Evolutionary conservation across 495 filamentous ascomycete genomes (phyloP).

Genomic region (Trichoderma reesei): DNA sequence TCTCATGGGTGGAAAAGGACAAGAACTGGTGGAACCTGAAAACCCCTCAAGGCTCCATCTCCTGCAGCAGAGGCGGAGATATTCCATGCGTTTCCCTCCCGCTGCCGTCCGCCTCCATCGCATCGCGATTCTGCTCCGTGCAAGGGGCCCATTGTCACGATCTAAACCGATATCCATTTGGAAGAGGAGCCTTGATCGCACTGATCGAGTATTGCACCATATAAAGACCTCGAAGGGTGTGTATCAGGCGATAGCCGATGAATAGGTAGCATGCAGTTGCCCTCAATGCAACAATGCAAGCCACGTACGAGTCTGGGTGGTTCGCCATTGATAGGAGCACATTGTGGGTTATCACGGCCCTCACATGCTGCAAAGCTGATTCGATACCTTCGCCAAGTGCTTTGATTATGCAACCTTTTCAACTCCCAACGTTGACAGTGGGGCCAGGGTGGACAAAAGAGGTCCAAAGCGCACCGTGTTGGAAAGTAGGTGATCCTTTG

Average conservation of each 20-base stretch:
- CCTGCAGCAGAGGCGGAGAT: background rate
- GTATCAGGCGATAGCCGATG: background rate
- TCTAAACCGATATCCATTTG: background rate
- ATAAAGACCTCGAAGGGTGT: too few species aligned
- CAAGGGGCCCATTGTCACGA: background rate
- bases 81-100: background rate
- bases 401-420: background rate
- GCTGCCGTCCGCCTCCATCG: background rate
- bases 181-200: background rate
- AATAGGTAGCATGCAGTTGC: background rate
- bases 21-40: constrained; percentile 2
- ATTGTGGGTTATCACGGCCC: background rate
- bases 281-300: background rate
- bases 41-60: background rate
- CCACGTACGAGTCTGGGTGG: background rate
- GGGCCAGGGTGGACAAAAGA: background rate
- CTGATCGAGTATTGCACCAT: too few species aligned
- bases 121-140: background rate
- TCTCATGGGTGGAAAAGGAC: background rate
- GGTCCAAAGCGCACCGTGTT: background rate
- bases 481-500: background rate
- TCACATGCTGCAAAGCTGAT: background rate
- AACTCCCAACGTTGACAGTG: background rate
- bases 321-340: background rate
- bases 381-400: background rate